Evolutionary conservation across 306 rosid genomes (phyloP).

Genomic region (Cyclanthera cordifolia): DNA sequence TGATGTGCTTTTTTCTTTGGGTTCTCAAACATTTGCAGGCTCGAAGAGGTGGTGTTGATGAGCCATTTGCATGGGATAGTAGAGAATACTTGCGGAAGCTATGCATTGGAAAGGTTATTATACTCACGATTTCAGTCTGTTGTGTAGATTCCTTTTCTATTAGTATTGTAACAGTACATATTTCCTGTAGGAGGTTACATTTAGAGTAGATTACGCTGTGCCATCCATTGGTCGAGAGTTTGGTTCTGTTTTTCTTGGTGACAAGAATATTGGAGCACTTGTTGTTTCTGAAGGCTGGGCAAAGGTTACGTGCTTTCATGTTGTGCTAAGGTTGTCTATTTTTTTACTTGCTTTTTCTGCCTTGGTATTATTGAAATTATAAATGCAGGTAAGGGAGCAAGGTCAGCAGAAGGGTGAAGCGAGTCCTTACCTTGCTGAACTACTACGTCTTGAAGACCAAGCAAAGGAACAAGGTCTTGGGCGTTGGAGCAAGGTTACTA

Average conservation of each 20-base stretch:
- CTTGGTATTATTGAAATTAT: slow-evolving; percentile 17
- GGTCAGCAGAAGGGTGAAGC: slow-evolving; percentile 85
- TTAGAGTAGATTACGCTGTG: slow-evolving; percentile 74
- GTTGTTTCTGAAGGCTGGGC: slow-evolving; percentile 95
- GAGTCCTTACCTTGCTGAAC: slow-evolving; percentile 71
- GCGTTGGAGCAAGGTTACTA: slow-evolving; percentile 81
- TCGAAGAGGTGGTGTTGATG: slow-evolving; percentile 75
- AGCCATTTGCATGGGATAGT: slow-evolving; percentile 97
- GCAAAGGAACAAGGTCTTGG: slow-evolving; percentile 87
- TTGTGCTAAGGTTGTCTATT: background rate
- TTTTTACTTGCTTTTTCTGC: background rate
- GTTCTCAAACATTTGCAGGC: slow-evolving; percentile 34
- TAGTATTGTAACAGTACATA: background rate
- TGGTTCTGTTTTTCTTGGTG: slow-evolving; percentile 78
- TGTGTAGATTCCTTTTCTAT: background rate
- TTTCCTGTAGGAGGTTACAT: slow-evolving; percentile 60
- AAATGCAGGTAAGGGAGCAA: slow-evolving; percentile 70
- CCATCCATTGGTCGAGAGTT: slow-evolving; percentile 74
- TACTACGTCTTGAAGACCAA: slow-evolving; percentile 69
- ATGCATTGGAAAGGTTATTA: slow-evolving; percentile 73
- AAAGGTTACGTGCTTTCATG: slow-evolving; percentile 37
- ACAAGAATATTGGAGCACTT: slow-evolving; percentile 59
- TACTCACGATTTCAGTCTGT: background rate
- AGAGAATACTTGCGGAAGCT: slow-evolving; percentile 79
- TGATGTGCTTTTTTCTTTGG: slow-evolving; percentile 5